A percentile compares a stretch with the other conserved stretches of the same genome.
phyloP scores from a whole-genome alignment of 768 basidiomycete species.

The Dentipellis sp. region DNA sequence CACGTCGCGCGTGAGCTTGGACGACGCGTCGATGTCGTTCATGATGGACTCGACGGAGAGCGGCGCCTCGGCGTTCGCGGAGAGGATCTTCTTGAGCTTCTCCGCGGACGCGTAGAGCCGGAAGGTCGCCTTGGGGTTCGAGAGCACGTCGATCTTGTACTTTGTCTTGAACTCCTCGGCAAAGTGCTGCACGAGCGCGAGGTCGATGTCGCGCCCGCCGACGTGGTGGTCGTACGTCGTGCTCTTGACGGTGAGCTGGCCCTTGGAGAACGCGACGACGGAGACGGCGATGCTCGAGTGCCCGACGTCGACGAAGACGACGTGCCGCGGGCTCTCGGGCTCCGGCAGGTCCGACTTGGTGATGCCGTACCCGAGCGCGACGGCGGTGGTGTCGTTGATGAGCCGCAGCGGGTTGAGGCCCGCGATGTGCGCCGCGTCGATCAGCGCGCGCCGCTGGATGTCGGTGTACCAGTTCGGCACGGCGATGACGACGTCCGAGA shows the following conservation, averaged over 20 bases:
- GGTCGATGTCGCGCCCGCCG: slow-evolving; percentile 95
- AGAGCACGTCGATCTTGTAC: slow-evolving; percentile 95
- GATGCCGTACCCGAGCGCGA: slow-evolving; percentile 96
- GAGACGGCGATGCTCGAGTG: slow-evolving; percentile 85
- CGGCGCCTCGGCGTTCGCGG: slow-evolving; percentile 84
- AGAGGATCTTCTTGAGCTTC: slow-evolving; percentile 92
- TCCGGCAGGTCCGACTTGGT: slow-evolving; percentile 96
- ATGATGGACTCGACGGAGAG: slow-evolving; percentile 94
- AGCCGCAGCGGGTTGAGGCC: slow-evolving; percentile 87
- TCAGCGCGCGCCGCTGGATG: slow-evolving; percentile 78
- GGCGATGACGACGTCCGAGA: slow-evolving; percentile 91
- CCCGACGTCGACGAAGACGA: slow-evolving; percentile 93
- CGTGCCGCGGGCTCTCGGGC: slow-evolving; percentile 69
- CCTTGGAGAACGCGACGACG: slow-evolving; percentile 90
- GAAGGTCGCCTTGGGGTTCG: slow-evolving; percentile 89
- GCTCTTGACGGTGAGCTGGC: slow-evolving; percentile 77
- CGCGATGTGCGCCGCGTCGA: slow-evolving; percentile 86
- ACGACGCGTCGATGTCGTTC: slow-evolving; percentile 90
- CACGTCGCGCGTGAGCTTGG: slow-evolving; percentile 73
- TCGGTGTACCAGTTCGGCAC: slow-evolving; percentile 98
- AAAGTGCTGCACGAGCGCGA: slow-evolving; percentile 83
- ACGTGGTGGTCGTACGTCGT: slow-evolving; percentile 90
- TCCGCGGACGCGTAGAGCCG: slow-evolving; percentile 84
- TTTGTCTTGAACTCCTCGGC: slow-evolving; percentile 89
- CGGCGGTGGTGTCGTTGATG: slow-evolving; percentile 95